Percentiles rank a stretch among this genome's conserved stretches.
phyloP scores from a whole-genome alignment of 1,284 basidiomycete species.

The Tremellales sp. region DNA sequence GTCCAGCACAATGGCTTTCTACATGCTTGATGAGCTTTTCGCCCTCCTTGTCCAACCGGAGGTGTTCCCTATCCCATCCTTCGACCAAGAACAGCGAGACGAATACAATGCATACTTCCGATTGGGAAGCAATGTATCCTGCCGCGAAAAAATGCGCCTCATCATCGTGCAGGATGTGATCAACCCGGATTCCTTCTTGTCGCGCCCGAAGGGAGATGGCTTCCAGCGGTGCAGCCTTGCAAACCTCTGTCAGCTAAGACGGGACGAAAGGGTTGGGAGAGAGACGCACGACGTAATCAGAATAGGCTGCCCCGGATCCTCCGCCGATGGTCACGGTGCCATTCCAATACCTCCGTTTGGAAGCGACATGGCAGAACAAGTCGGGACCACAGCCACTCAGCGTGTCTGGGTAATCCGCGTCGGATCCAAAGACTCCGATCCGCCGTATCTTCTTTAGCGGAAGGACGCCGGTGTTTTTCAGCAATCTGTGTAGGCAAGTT shows the following conservation, averaged over 20 bases:
- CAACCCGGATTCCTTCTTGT: constrained; percentile 30
- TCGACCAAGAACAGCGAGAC: constrained; percentile 48
- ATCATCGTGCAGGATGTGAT: constrained; percentile 41
- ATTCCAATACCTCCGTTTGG: constrained; percentile 41
- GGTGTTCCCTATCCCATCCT: constrained; percentile 45
- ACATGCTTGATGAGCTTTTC: constrained; percentile 68
- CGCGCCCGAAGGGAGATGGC: constrained; percentile 38
- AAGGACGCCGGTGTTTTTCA: constrained; percentile 36
- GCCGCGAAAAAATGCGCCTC: constrained; percentile 29
- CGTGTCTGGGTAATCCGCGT: constrained; percentile 40
- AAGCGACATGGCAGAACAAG: constrained; percentile 35
- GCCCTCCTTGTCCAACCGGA: constrained; percentile 43
- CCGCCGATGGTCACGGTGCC: constrained; percentile 46
- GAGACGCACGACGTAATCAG: constrained; percentile 40
- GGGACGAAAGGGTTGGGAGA: not conserved
- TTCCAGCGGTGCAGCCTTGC: constrained; percentile 41
- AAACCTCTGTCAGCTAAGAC: not conserved
- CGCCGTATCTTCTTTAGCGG: constrained; percentile 27
- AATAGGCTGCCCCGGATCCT: constrained; percentile 42
- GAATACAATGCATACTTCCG: constrained; percentile 51
- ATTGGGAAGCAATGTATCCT: constrained; percentile 30
- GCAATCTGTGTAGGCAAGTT: constrained; percentile 21
- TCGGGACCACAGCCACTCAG: constrained; percentile 41
- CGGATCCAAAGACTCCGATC: constrained; percentile 43
- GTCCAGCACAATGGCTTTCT: constrained; percentile 61